A percentile compares a stretch with the other conserved stretches of the same genome.
phyloP scores from a whole-genome alignment of 306 rosid genomes.

The Carpinus fangiana region DNA sequence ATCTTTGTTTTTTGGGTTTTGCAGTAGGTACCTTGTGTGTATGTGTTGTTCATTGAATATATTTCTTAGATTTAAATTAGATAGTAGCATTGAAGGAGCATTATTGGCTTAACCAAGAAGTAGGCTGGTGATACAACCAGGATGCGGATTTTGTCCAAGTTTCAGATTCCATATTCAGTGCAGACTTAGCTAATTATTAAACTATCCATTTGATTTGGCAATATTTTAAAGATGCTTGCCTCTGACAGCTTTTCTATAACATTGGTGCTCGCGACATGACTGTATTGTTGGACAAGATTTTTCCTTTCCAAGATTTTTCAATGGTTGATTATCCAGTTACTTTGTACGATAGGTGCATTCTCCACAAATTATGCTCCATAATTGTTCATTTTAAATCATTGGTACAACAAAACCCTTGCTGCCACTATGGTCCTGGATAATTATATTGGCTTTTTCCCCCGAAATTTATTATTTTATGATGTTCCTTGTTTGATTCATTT shows the following conservation, averaged over 20 bases:
- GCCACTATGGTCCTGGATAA: background rate
- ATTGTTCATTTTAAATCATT: background rate
- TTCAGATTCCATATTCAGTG: constrained; percentile 4
- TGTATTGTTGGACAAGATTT: background rate
- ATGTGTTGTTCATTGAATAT: background rate
- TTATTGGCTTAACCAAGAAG: background rate
- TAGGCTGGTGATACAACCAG: background rate
- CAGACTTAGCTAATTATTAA: background rate
- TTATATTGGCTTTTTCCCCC: background rate
- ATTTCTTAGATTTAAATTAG: background rate
- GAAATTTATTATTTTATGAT: background rate
- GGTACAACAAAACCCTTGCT: background rate
- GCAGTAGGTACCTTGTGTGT: constrained; percentile 5
- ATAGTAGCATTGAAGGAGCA: background rate
- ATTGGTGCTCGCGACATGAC: background rate
- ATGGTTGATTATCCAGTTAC: background rate
- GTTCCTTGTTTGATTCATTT: background rate
- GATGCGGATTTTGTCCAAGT: background rate
- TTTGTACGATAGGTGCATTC: background rate
- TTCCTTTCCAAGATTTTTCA: background rate
- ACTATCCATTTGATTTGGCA: background rate
- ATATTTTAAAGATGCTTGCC: background rate
- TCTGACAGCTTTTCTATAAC: background rate
- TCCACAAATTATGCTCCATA: background rate
- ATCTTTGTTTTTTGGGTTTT: background rate